phyloP scores from a whole-genome alignment of 805 yeast species.

The Wickerhamiella sergipiensis region DNA sequence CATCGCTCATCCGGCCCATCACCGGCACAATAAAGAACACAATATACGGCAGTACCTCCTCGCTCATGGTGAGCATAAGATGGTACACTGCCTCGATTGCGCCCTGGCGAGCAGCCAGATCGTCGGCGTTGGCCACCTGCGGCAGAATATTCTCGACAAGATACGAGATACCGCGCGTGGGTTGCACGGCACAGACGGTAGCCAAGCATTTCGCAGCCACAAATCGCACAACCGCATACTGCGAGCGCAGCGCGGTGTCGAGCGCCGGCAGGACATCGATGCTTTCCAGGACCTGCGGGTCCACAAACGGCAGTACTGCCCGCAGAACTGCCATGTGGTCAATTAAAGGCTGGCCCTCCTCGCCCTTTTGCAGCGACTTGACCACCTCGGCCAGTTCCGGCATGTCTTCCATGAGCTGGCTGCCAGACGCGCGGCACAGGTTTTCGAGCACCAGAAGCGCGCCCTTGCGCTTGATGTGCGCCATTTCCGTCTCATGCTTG shows the following conservation, averaged over 20 bases:
- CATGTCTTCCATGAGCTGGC: conserved; percentile 40
- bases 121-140: conserved; percentile 62
- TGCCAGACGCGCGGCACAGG: conserved; percentile 41
- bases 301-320: conserved; percentile 54
- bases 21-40: conserved; percentile 93
- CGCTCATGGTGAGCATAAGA: conserved; percentile 71
- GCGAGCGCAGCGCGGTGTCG: conserved; percentile 43
- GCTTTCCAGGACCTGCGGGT: conserved; percentile 29
- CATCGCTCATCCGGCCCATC: conserved; percentile 94
- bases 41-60: conserved; percentile 81
- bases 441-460: conserved; percentile 56
- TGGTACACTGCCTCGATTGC: conserved; percentile 86
- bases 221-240: conserved; percentile 73
- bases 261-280: conserved; percentile 44
- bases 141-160: conserved; percentile 72
- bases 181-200: conserved; percentile 53
- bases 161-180: conserved; percentile 60
- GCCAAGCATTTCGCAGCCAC: conserved; percentile 86
- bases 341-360: conserved; percentile 48
- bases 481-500: conserved; percentile 38
- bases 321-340: conserved; percentile 77
- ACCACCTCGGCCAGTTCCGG: conserved; percentile 54
- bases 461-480: conserved; percentile 74
- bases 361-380: conserved; percentile 3
- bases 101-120: conserved; percentile 70